Base-by-base conservation (phyloP, 2,329 filamentous ascomycete genomes). In the Aspergillus pseudoglaucus region DNA sequence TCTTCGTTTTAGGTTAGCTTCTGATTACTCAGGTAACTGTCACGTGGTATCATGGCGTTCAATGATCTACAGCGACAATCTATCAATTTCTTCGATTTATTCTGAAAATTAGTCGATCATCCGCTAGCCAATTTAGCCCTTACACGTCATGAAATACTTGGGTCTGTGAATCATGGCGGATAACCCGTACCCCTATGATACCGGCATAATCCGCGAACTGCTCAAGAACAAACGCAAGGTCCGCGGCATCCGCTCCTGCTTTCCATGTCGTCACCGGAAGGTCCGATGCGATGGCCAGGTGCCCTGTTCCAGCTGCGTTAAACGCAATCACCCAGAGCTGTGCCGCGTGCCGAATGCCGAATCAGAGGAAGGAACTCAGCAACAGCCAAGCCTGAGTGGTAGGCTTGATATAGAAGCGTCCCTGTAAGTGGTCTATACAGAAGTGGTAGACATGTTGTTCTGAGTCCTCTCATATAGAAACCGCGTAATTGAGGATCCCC, bases 231-330 rank as follows among this genome's bases (percentile, higher is more conserved):
- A 59, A 47, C 57, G 57, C 44, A 57, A 55, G 22, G 40, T 43
- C 4, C 57, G 57, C 14, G 51, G 52, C 8, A 52, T 58, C 46
- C 54, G 51, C 15, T 58, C 58, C 17, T 60, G 57, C 47, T 60
- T 60, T n/a, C 57, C 55, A 15, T 58, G 57, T 44, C 51, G 54
- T 9, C 53, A 60, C 46, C 49, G 58, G 20, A 59, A 59, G 41
- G 54, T 59, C 4, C 49, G 53, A 8, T 60, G 58, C 23, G 48
- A 57, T 44, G 53, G 52, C 6, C 33, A 48, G 3, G 38, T 47
- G 0, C 58, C 58, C 12, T 60, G 56, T 15, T 45, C 47, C 3
- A 57, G 48, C 32, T 59, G 58, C 30, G 42, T 59, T 4, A 49
- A 51, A 18, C 47, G 56, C 10, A 42, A 45, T 15, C 58, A 59